Conservation (phyloP, 2,329 filamentous ascomycete genomes). For the Fonsecaea nubica region DNA sequence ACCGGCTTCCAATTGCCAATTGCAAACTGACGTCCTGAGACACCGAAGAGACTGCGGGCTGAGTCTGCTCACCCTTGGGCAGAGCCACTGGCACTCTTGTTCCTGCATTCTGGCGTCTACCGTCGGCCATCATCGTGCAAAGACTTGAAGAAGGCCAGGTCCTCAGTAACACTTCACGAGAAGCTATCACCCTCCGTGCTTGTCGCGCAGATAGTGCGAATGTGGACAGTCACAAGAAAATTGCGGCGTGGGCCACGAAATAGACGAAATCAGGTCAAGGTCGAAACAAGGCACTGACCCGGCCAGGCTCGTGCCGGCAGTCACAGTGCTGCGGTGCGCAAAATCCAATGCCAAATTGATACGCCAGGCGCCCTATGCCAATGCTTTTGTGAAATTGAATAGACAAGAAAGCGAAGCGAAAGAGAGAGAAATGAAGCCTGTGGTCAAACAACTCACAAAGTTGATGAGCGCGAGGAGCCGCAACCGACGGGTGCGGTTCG, state of each 20-base stretch:
- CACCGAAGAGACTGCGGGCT: conserved; percentile 53
- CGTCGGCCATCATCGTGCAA: conserved; percentile 52
- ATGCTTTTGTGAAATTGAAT: conserved; percentile 20
- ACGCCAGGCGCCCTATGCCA: conserved; percentile 35
- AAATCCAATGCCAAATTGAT: conserved; percentile 28
- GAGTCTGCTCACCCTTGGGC: conserved; percentile 53
- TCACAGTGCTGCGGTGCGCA: conserved; percentile 11
- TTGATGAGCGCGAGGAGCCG: conserved; percentile 20
- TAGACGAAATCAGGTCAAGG: background rate
- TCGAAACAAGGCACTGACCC: conserved; percentile 13
- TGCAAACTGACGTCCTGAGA: conserved; percentile 61
- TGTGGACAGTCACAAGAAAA: conserved; percentile 9
- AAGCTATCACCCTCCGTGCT: background rate
- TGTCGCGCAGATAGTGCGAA: background rate
- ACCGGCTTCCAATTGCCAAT: conserved; percentile 62
- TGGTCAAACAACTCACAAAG: conserved; percentile 2
- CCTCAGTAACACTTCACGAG: background rate
- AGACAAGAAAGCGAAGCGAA: conserved; percentile 11
- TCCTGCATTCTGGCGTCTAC: conserved; percentile 62
- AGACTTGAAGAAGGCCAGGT: background rate
- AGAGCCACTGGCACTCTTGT: conserved; percentile 59
- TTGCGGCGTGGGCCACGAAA: background rate
- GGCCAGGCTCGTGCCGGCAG: conserved; percentile 23
- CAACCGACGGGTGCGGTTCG: conserved; percentile 14
- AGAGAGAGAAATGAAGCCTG: conserved; percentile 19